Percentiles rank a stretch among this genome's conserved stretches.
Conservation (phyloP, 2,329 filamentous ascomycete genomes). For the Ophiostoma sp. region DNA sequence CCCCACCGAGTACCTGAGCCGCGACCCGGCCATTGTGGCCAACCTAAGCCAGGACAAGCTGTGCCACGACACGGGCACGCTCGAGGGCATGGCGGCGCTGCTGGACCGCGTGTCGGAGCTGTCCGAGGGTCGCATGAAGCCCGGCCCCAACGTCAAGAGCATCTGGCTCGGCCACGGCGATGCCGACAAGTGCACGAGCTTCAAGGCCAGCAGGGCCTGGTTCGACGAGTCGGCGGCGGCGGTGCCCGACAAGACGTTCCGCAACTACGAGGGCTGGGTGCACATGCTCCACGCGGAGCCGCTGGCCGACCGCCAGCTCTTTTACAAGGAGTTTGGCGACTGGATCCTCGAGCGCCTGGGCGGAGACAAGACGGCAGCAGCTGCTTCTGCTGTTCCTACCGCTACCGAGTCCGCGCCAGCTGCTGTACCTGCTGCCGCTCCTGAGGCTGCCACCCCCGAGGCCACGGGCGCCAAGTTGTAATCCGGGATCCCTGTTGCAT, state of each 20-base stretch:
- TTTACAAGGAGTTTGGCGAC: slow-evolving; percentile 54
- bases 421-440: slow-evolving; percentile 2
- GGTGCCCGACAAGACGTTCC: slow-evolving; percentile 64
- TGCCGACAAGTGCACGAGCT: slow-evolving; percentile 64
- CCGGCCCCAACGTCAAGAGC: slow-evolving; percentile 52
- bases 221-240: slow-evolving; percentile 46
- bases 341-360: slow-evolving; percentile 55
- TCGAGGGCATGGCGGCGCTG: slow-evolving; percentile 69
- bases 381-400: not conserved
- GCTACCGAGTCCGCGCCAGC: slow-evolving; percentile 4
- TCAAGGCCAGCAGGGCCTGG: slow-evolving; percentile 58
- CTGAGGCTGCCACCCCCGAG: not conserved
- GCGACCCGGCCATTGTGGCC: slow-evolving; percentile 57
- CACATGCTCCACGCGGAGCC: slow-evolving; percentile 66
- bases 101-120: slow-evolving; percentile 66
- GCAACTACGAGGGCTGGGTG: slow-evolving; percentile 68
- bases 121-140: slow-evolving; percentile 47
- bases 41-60: slow-evolving; percentile 53
- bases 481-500: not conserved
- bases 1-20: slow-evolving; percentile 57
- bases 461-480: slow-evolving; percentile 18
- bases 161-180: slow-evolving; percentile 73
- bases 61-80: slow-evolving; percentile 76
- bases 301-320: slow-evolving; percentile 44
- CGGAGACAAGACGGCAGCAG: slow-evolving; percentile 13